Base-by-base conservation (phyloP, 2,329 filamentous ascomycete species). In the Arthrocladium fulminans region DNA sequence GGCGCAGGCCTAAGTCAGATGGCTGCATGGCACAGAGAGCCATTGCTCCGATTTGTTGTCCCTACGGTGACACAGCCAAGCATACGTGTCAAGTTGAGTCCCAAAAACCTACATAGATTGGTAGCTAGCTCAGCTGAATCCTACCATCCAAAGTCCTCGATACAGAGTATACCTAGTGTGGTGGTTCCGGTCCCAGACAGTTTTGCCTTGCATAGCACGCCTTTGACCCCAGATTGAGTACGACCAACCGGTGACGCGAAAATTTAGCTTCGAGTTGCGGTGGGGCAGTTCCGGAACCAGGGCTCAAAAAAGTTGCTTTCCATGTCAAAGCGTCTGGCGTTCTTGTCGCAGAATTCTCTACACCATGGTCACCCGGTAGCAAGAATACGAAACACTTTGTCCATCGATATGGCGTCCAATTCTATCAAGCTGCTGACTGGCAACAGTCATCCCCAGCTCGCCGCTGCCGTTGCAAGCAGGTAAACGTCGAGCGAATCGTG, bases 401-500 rank as follows among this genome's bases (percentile, higher is more conserved):
- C 44, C 40, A 51, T 51, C 47, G 57, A 41, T 51, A 86, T 86
- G 83, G 77, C 82, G 57, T 76, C 80, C 54, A 86, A 86, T 30
- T 57, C 53, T 30, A 86, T 86, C 64, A 86, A 86, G 68, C 70
- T 86, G 54, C 72, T 86, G 64, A 86, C 83, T 59, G 83, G 83
- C 59, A 86, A 85, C 71, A 85, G 81, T 66, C 83, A 86, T 63
- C 82, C 83, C 5, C 75, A 82, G 67, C 76, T 86, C 50, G 83
- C 83, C 32, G 80, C 82, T 62, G 71, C 81, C 55, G 82, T 86
- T 51, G 80, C 81, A 58, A 77, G 79, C 60, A 73, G 80, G 80
- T 83, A 71, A 54, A 70, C n/a, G 8, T n/a, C 7, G 20, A 38
- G 35, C 23, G n/a, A 6, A 8, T 40, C 2, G 19, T 17, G 2